Evolutionary conservation across 2,329 filamentous ascomycete species (phyloP).

Genomic region (Pseudocercospora vitis): DNA sequence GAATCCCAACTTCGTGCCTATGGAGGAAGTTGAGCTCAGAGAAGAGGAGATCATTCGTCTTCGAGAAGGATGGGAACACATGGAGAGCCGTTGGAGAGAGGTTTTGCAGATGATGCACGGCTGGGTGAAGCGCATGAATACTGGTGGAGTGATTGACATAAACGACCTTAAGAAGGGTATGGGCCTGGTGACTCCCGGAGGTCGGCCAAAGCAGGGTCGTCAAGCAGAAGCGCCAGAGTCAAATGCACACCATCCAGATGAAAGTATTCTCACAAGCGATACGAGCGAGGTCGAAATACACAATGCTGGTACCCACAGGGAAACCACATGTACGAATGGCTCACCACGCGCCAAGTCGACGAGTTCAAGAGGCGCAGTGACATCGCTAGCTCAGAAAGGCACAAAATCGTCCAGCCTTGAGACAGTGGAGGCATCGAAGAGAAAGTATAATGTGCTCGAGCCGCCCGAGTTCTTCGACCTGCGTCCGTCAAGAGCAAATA

Average conservation of each 20-base stretch:
- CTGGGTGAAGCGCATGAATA: slow-evolving; percentile 81
- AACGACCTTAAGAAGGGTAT: slow-evolving; percentile 62
- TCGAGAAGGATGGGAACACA: slow-evolving; percentile 84
- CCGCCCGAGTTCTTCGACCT: slow-evolving; percentile 41
- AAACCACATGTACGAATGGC: neutral
- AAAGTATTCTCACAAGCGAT: slow-evolving; percentile 32
- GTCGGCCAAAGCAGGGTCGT: slow-evolving; percentile 16
- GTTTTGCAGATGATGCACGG: slow-evolving; percentile 87
- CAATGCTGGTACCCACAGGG: slow-evolving; percentile 5
- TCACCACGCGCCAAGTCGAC: slow-evolving; percentile 1
- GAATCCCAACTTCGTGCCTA: slow-evolving; percentile 92
- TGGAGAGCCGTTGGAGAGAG: slow-evolving; percentile 88
- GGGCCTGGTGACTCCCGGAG: slow-evolving; percentile 48
- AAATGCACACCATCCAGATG: slow-evolving; percentile 25
- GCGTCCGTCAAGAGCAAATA: slow-evolving; percentile 24
- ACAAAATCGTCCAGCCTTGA: slow-evolving; percentile 6
- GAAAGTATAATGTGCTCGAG: slow-evolving; percentile 35
- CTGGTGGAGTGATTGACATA: slow-evolving; percentile 66
- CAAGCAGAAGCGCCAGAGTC: slow-evolving; percentile 27
- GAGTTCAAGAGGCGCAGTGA: slow-evolving; percentile 5
- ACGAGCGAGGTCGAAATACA: slow-evolving; percentile 30
- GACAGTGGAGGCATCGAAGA: slow-evolving; percentile 27
- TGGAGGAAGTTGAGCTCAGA: slow-evolving; percentile 89
- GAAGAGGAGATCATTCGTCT: slow-evolving; percentile 87
- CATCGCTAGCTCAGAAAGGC: slow-evolving; percentile 1